Base-by-base conservation (phyloP, 2,329 filamentous ascomycete species). In the Hypomyces rosellus region DNA sequence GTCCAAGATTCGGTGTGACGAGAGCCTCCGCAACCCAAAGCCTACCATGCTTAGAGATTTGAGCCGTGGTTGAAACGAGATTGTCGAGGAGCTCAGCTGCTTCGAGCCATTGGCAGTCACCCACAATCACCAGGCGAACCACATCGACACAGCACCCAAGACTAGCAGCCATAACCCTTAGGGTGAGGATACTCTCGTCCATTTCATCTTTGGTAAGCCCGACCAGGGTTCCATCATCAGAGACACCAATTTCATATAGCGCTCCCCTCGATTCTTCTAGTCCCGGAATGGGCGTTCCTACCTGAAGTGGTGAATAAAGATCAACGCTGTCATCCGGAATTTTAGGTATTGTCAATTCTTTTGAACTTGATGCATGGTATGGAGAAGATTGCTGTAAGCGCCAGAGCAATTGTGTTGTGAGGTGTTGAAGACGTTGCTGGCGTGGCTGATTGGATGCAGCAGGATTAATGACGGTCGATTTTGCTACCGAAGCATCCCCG, bases 381-480 rank as follows among this genome's bases (percentile, higher is more conserved):
- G 90, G 89, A 8, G 89, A 95, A 1, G 92, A 96, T 65, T 99
- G 93, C 64, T 97, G 91, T 51, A 99, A 69, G 45, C 93, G 81
- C 93, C 93, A 99, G 6, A 99, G 73, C 20, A 99, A 75, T 67
- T 99, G 93, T 0, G 93, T 99, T 0, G 92, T 99, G 55, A 99
- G 72, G 61, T 96, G 89, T 63, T 96, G 86, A 14, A 97, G 76
- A 42, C 93, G 81, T 58, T 90, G 83, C 66, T 96, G 89, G 20
- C 89, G 84, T 25, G 84, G 84, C 61, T 91, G 85, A 42, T 71
- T 82, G 1, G 82, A 82, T 8, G 78, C 55, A 16, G 64, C 62
- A 25, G 73, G 54, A 16, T 22, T 20, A 67, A 61, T 51, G 65
- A 70, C 53, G 9, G 54, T 49, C 7, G 57, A 51, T 30, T 55